These are phyloP conservation scores for Pezicula carpinea DNA, from an alignment of 2,329 filamentous ascomycete genomes.

Conservation along the genomic window DNA sequence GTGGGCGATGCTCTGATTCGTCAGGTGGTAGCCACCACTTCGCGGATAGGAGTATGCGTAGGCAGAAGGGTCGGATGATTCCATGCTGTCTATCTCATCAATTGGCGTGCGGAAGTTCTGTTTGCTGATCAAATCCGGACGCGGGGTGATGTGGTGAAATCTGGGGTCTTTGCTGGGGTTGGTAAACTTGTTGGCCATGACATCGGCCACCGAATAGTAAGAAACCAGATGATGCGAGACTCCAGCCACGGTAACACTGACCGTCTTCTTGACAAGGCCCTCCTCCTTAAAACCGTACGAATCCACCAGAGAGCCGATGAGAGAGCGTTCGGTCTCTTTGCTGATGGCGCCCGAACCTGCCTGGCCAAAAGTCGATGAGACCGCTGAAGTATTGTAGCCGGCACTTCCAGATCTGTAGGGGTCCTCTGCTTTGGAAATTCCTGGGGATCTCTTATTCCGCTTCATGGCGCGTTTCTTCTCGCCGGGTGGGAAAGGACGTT, in stretches of 20 bases:
- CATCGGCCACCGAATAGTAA: conserved; percentile 81
- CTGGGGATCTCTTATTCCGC: conserved; percentile 42
- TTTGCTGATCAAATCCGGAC: conserved; percentile 51
- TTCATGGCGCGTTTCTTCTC: conserved; percentile 80
- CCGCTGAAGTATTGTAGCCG: conserved; percentile 11
- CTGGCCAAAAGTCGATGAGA: conserved; percentile 10
- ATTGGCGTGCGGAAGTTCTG: conserved; percentile 65
- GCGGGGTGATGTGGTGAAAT: conserved; percentile 47
- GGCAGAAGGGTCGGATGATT: conserved; percentile 22
- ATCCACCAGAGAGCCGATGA: conserved; percentile 83
- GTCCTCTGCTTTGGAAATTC: conserved; percentile 23
- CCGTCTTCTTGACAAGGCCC: conserved; percentile 88
- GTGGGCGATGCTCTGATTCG: conserved; percentile 24
- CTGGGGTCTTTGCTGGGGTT: conserved; percentile 52
- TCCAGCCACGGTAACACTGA: conserved; percentile 71
- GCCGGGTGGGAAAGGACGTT: conserved; percentile 68
- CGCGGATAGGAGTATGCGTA: conserved; percentile 21
- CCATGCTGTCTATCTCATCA: conserved; percentile 48
- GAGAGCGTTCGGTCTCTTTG: conserved; percentile 26
- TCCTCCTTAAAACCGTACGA: conserved; percentile 81
- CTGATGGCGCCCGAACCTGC: conserved; percentile 17
- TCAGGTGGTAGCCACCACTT: conserved; percentile 23
- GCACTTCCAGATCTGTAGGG: conserved; percentile 3
- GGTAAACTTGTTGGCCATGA: conserved; percentile 50
- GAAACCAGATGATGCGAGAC: conserved; percentile 82